Conservation (phyloP, 768 basidiomycete species). For the Glaciozyma martinii region DNA sequence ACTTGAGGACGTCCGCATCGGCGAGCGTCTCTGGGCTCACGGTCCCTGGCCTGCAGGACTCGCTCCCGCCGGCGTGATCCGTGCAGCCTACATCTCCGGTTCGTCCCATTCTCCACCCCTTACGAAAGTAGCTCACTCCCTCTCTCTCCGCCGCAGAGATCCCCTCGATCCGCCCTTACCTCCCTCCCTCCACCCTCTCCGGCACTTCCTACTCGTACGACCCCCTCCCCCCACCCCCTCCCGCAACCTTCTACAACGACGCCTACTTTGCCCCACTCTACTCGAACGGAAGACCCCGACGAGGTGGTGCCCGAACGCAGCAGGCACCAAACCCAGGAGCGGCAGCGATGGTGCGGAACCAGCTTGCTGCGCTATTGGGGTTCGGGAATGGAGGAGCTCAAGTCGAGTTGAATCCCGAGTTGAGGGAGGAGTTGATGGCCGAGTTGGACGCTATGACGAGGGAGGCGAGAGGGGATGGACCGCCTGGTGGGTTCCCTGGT, state of each 20-base stretch:
- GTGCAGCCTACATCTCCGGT: conserved; percentile 29
- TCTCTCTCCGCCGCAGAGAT: conserved; percentile 11
- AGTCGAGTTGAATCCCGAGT: conserved; percentile 18
- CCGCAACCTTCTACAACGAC: conserved; percentile 56
- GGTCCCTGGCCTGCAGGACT: conserved; percentile 14
- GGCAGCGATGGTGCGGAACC: conserved; percentile 16
- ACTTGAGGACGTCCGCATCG: conserved; percentile 7
- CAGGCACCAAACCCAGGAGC: conserved; percentile 1
- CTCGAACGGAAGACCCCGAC: conserved; percentile 1
- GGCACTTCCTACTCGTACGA: conserved; percentile 65
- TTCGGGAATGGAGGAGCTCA: conserved; percentile 12
- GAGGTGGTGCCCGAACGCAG: neutral
- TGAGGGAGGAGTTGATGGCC: conserved; percentile 24
- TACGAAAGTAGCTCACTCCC: too few relatives aligned
- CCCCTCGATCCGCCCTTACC: conserved; percentile 25
- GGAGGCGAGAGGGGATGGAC: conserved; percentile 35
- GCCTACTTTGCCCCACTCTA: conserved; percentile 57
- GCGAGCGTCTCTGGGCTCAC: conserved; percentile 10
- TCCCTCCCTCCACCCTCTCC: conserved; percentile 36
- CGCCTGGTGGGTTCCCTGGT: conserved; percentile 34
- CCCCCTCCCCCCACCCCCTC: conserved; percentile 65
- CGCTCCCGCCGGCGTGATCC: conserved; percentile 26
- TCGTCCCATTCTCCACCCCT: neutral
- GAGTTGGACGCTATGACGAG: conserved; percentile 19
- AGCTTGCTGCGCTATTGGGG: conserved; percentile 12